These are phyloP conservation scores for Aspergillus melleus DNA, from an alignment of 2,329 filamentous ascomycete genomes.

Conservation along the genomic window DNA sequence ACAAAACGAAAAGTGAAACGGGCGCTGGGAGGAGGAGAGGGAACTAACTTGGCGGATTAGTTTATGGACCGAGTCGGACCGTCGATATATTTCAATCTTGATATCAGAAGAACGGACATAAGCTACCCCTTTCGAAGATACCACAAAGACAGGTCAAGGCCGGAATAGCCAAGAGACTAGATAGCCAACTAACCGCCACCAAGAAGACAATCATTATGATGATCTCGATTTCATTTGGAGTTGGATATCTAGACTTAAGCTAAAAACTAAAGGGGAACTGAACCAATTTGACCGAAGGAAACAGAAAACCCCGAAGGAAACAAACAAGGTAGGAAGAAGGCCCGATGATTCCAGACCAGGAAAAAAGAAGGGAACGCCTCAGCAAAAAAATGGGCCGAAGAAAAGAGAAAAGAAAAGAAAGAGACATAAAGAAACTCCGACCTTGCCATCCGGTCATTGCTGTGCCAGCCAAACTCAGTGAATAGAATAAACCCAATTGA, in stretches of 20 bases:
- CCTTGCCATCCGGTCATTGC: constrained; percentile 10
- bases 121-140: too few relatives aligned
- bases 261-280: background rate
- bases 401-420: constrained; percentile 10
- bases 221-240: constrained; percentile 13
- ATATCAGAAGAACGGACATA: too few relatives aligned
- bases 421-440: background rate
- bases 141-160: too few relatives aligned
- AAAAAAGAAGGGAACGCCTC: background rate
- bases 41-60: too few relatives aligned
- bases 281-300: constrained; percentile 4
- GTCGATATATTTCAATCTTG: too few relatives aligned
- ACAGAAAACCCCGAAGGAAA: constrained; percentile 4
- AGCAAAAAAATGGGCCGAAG: background rate
- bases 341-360: background rate
- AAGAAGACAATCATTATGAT: background rate
- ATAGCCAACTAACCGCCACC: background rate
- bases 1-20: too few relatives aligned
- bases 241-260: constrained; percentile 16
- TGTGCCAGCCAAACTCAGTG: background rate
- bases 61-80: too few relatives aligned
- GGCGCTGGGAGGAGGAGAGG: background rate
- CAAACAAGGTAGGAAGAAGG: background rate
- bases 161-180: too few relatives aligned
- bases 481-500: background rate